Conservation (phyloP, 345 rosid species). For the Rhodomyrtus tomentosa region DNA sequence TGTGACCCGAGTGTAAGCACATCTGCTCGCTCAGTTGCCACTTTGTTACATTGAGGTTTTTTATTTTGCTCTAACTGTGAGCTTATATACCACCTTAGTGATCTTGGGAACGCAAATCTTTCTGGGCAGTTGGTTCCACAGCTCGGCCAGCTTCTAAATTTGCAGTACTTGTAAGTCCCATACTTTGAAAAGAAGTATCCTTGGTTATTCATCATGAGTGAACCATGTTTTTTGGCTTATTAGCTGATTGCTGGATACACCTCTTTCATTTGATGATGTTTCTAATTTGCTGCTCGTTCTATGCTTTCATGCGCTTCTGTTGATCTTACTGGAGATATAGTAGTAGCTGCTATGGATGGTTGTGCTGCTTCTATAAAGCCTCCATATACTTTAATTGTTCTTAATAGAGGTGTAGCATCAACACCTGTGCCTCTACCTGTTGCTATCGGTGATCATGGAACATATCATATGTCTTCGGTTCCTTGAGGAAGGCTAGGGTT, state of each 20-base stretch:
- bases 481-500: background rate
- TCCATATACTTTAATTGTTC: background rate
- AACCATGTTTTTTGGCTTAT: background rate
- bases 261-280: background rate
- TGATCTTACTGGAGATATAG: background rate
- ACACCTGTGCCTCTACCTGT: background rate
- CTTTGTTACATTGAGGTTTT: background rate
- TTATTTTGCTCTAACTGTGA: background rate
- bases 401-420: background rate
- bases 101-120: constrained; percentile 59
- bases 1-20: constrained; percentile 78
- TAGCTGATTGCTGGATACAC: background rate
- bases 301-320: background rate
- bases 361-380: background rate
- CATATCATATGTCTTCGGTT: background rate
- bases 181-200: background rate
- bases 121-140: constrained; percentile 52
- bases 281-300: background rate
- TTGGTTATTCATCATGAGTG: background rate
- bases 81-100: constrained; percentile 12
- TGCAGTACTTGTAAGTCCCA: constrained; percentile 73
- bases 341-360: background rate
- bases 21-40: background rate
- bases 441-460: background rate
- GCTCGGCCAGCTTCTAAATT: constrained; percentile 48